Percentiles rank a stretch among this genome's conserved stretches.
These are phyloP conservation scores for Sanghuangporus weigelae DNA, from an alignment of 1,284 basidiomycete genomes.

Conservation along the genomic window DNA sequence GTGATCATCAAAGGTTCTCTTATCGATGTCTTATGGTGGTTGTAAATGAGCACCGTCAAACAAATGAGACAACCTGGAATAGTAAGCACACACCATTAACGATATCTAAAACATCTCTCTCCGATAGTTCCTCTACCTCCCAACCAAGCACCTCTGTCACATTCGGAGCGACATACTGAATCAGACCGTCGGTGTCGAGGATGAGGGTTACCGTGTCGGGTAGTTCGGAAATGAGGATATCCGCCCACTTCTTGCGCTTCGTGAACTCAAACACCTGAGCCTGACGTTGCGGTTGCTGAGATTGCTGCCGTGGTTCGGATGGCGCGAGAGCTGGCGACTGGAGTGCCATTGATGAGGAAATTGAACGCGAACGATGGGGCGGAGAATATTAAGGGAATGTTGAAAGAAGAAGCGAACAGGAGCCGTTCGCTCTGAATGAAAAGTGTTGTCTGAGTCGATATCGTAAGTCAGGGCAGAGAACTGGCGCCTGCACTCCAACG, in stretches of 20 bases:
- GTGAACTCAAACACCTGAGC: conserved; percentile 64
- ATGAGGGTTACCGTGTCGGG: conserved; percentile 70
- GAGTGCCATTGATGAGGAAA: neutral
- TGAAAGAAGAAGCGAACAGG: neutral
- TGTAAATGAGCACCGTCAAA: neutral
- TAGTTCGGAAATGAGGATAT: conserved; percentile 73
- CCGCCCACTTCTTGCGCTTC: conserved; percentile 81
- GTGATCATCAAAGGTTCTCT: conserved; percentile 45
- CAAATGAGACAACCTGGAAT: neutral
- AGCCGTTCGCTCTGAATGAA: neutral
- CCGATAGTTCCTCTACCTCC: conserved; percentile 67
- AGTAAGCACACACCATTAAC: conserved; percentile 49
- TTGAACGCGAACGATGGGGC: neutral
- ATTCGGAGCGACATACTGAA: conserved; percentile 69
- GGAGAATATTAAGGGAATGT: neutral
- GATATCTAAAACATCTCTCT: conserved; percentile 57
- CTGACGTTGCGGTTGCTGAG: conserved; percentile 3
- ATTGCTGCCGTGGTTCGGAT: neutral
- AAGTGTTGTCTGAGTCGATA: neutral
- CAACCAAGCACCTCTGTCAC: conserved; percentile 70
- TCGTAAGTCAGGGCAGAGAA: neutral
- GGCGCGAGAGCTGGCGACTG: neutral
- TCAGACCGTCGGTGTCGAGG: conserved; percentile 51
- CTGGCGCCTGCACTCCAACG: neutral
- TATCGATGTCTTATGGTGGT: conserved; percentile 53